A percentile compares a stretch with the other conserved stretches of the same genome.
These are phyloP conservation scores for Typha latifolia DNA, from an alignment of 176 grass and related monocot genomes.

Conservation along the genomic window DNA sequence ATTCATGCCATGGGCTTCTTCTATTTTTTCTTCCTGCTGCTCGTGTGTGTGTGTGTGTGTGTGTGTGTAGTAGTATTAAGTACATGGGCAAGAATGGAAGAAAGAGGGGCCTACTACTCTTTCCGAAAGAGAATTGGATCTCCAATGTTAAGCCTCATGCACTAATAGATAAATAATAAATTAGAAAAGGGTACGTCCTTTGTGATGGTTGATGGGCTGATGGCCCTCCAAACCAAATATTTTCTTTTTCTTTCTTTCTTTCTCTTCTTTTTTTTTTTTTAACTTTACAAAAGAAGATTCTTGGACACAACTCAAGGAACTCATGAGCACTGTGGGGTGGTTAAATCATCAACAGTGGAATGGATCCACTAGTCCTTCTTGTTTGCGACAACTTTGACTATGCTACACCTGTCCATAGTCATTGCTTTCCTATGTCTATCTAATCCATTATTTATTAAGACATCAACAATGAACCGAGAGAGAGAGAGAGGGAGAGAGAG, in stretches of 20 bases:
- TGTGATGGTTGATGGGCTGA: neutral
- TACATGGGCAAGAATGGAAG: too few relatives aligned
- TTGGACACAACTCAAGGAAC: slow-evolving; percentile 14
- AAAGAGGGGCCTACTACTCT: neutral
- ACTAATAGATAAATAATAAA: neutral
- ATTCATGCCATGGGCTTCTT: neutral
- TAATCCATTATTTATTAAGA: neutral
- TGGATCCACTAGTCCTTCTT: slow-evolving; percentile 9
- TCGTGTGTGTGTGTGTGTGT: neutral
- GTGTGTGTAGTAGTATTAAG: too few relatives aligned
- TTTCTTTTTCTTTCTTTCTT: neutral
- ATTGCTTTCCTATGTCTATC: neutral
- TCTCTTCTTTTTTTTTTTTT: too few relatives aligned
- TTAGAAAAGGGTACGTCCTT: neutral
- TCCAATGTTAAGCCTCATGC: neutral
- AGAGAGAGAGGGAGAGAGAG: neutral
- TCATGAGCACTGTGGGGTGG: slow-evolving; percentile 7
- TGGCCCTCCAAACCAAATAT: slow-evolving; percentile 1
- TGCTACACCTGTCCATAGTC: neutral
- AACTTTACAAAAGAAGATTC: slow-evolving; percentile 16
- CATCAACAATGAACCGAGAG: neutral
- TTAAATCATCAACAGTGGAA: slow-evolving; percentile 10
- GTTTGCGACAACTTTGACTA: neutral
- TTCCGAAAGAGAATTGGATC: neutral
- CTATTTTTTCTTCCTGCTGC: neutral